A percentile compares a stretch with the other conserved stretches of the same genome.
Conservation (phyloP, 768 basidiomycete genomes). For the Kwoniella sp. region DNA sequence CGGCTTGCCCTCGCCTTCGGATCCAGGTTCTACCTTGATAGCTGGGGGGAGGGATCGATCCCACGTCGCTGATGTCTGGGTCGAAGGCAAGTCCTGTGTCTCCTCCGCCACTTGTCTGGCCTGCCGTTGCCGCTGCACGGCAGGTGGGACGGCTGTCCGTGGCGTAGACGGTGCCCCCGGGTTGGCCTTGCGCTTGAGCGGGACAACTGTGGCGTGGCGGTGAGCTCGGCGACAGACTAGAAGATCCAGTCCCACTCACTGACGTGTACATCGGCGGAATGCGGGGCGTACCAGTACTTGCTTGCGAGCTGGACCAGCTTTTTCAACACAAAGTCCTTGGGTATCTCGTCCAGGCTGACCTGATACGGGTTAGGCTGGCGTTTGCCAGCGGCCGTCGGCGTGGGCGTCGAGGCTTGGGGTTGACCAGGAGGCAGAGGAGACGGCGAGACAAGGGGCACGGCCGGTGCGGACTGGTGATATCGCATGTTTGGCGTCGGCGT, state of each 20-base stretch:
- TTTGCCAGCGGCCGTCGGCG: too few relatives aligned
- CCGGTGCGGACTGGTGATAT: slow-evolving; percentile 12
- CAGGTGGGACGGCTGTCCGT: slow-evolving; percentile 2
- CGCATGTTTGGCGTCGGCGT: not conserved
- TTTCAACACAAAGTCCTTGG: slow-evolving; percentile 17
- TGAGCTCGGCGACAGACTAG: not conserved
- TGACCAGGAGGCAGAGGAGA: not conserved
- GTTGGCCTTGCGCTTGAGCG: slow-evolving; percentile 2
- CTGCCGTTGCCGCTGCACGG: too few relatives aligned
- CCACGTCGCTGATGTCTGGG: not conserved
- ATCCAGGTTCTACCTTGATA: not conserved
- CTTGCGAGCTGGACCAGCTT: slow-evolving; percentile 10
- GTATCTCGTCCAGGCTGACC: slow-evolving; percentile 15
- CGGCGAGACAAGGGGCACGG: too few relatives aligned
- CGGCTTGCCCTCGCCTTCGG: not conserved
- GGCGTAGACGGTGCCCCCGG: slow-evolving; percentile 1
- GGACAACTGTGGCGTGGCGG: not conserved
- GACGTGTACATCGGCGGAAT: slow-evolving; percentile 12
- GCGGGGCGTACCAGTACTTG: slow-evolving; percentile 15
- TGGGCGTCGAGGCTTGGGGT: not conserved
- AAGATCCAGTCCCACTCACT: slow-evolving; percentile 1
- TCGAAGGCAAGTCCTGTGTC: not conserved
- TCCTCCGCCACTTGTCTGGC: too few relatives aligned
- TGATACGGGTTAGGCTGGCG: slow-evolving; percentile 5
- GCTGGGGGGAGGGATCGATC: not conserved